These are phyloP conservation scores for Solanum corneliomulleri DNA, from an alignment of 257 asterid species.

Conservation along the genomic window DNA sequence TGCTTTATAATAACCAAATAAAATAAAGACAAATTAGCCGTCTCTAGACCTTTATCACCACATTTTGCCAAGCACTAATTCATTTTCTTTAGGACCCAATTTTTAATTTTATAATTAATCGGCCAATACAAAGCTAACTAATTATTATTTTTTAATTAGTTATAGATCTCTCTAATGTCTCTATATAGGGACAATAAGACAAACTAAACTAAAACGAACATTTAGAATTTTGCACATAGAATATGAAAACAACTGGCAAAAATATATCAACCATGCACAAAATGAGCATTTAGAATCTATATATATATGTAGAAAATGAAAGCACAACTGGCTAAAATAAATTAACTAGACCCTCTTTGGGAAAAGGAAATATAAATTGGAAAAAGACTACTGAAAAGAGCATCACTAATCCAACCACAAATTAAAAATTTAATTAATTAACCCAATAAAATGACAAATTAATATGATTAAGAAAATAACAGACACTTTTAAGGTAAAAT, in stretches of 20 bases:
- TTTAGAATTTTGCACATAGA: neutral
- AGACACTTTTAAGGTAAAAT: neutral
- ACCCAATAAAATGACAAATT: neutral
- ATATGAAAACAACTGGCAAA: neutral
- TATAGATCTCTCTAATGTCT: neutral
- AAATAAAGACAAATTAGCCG: neutral
- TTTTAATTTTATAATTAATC: too few relatives aligned
- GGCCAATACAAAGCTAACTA: neutral
- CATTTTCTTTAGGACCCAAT: neutral
- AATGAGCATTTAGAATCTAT: neutral
- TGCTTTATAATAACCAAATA: neutral
- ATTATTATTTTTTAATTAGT: neutral
- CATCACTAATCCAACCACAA: neutral
- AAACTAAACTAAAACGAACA: neutral
- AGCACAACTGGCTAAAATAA: neutral
- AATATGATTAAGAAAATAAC: neutral
- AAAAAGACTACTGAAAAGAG: neutral
- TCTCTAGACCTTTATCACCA: neutral
- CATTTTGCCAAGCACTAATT: neutral
- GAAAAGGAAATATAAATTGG: neutral
- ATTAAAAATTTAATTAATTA: neutral
- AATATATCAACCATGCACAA: neutral
- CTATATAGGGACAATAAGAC: neutral
- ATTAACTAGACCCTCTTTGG: neutral
- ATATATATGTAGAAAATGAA: neutral